These are phyloP conservation scores for Aphanoascus verrucosus DNA, from an alignment of 2,329 filamentous ascomycete genomes.

Conservation along the genomic window DNA sequence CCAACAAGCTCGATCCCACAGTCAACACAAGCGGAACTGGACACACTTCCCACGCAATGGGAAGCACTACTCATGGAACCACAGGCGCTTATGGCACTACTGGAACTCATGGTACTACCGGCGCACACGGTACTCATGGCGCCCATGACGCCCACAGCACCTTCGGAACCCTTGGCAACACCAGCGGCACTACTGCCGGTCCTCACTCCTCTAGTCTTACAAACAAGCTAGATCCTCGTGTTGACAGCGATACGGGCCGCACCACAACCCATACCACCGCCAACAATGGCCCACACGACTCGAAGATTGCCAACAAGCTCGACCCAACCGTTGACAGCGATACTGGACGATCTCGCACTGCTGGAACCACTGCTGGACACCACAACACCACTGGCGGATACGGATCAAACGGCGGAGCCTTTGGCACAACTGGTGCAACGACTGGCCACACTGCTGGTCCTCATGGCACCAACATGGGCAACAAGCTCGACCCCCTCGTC, in stretches of 20 bases:
- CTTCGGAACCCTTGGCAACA: neutral
- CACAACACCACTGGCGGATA: neutral
- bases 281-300: neutral
- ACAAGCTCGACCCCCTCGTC: conserved; percentile 17
- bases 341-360: neutral
- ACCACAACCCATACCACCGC: neutral
- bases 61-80: neutral
- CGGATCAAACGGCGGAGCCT: neutral
- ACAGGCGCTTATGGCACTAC: neutral
- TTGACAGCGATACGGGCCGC: conserved; percentile 14
- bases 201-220: conserved; percentile 14
- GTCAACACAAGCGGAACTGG: neutral
- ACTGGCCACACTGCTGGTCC: neutral
- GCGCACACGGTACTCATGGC: conserved; percentile 19
- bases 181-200: conserved; percentile 4
- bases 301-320: neutral
- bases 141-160: neutral
- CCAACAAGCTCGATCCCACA: neutral
- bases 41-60: neutral
- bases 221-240: conserved; percentile 18
- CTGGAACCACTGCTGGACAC: conserved; percentile 16
- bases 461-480: conserved; percentile 12
- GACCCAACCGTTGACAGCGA: neutral
- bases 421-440: neutral
- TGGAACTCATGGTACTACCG: conserved; percentile 1